Percentiles rank a stretch among this genome's conserved stretches.
Evolutionary conservation across 306 rosid genomes (phyloP).

Genomic region (Ceratonia siliqua): DNA sequence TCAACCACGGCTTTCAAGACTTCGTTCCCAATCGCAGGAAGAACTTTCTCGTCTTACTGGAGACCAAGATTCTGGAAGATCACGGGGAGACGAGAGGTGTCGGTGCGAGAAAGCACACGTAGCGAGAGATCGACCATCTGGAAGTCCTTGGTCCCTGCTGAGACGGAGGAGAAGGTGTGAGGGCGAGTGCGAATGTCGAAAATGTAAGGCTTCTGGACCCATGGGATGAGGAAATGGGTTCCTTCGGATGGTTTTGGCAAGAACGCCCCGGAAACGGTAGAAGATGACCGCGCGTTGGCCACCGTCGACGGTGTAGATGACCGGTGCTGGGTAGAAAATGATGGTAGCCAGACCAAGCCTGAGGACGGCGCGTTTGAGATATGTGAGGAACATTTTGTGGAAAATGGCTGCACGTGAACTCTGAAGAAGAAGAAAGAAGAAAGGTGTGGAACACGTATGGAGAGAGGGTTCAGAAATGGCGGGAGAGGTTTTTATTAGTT

Average conservation of each 20-base stretch:
- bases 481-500: too few species aligned
- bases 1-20: constrained; percentile 89
- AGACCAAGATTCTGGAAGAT: constrained; percentile 88
- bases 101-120: constrained; percentile 84
- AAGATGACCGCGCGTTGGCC: constrained; percentile 94
- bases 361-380: constrained; percentile 68
- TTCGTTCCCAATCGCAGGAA: constrained; percentile 89
- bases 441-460: too few species aligned
- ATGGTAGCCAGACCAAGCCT: constrained; percentile 71
- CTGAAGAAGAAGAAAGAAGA: too few species aligned
- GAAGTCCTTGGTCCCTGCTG: constrained; percentile 94
- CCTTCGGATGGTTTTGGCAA: constrained; percentile 63
- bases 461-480: too few species aligned
- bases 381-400: constrained; percentile 63
- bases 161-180: constrained; percentile 82
- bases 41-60: constrained; percentile 95
- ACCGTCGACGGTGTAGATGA: constrained; percentile 94
- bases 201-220: constrained; percentile 95
- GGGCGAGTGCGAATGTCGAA: constrained; percentile 90
- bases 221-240: constrained; percentile 85
- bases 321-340: constrained; percentile 48
- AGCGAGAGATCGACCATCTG: constrained; percentile 92
- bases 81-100: constrained; percentile 59
- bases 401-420: neutral
- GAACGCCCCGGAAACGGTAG: constrained; percentile 87